Evolutionary conservation across 768 basidiomycete species (phyloP).

Genomic region (Heimioporus sp.): DNA sequence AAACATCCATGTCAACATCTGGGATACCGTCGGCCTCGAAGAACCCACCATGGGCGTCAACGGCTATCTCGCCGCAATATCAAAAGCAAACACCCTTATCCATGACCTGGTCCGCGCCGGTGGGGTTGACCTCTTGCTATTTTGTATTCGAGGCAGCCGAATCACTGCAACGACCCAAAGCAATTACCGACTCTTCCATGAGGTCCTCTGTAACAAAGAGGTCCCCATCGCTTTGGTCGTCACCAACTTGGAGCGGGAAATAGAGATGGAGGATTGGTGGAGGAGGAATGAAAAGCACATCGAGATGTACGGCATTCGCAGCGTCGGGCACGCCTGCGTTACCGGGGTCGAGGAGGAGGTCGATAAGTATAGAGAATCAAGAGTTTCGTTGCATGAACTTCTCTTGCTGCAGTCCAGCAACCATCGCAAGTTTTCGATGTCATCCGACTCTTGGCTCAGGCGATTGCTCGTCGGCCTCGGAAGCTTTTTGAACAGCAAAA

Average conservation of each 20-base stretch:
- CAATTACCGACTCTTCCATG: conserved; percentile 40
- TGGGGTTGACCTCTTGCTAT: conserved; percentile 35
- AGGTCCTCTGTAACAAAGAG: conserved; percentile 36
- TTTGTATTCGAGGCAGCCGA: conserved; percentile 36
- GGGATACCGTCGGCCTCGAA: conserved; percentile 32
- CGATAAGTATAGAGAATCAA: conserved; percentile 36
- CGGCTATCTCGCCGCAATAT: conserved; percentile 27
- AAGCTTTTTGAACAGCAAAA: conserved; percentile 17
- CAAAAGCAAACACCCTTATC: conserved; percentile 28
- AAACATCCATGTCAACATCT: conserved; percentile 15
- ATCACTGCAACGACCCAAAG: conserved; percentile 29
- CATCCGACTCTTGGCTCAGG: conserved; percentile 24
- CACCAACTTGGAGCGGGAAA: conserved; percentile 39
- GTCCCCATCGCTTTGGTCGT: conserved; percentile 42
- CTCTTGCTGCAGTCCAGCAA: conserved; percentile 9
- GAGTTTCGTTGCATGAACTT: conserved; percentile 19
- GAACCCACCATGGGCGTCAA: conserved; percentile 28
- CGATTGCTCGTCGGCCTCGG: conserved; percentile 20
- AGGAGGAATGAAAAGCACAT: conserved; percentile 25
- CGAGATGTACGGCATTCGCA: conserved; percentile 21
- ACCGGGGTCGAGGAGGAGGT: conserved; percentile 35
- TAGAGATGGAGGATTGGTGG: conserved; percentile 38
- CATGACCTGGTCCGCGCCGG: conserved; percentile 22
- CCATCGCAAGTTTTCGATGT: conserved; percentile 22
- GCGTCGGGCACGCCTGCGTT: conserved; percentile 40